Base-by-base conservation (phyloP, 345 rosid genomes). In the Corymbia maculata region DNA sequence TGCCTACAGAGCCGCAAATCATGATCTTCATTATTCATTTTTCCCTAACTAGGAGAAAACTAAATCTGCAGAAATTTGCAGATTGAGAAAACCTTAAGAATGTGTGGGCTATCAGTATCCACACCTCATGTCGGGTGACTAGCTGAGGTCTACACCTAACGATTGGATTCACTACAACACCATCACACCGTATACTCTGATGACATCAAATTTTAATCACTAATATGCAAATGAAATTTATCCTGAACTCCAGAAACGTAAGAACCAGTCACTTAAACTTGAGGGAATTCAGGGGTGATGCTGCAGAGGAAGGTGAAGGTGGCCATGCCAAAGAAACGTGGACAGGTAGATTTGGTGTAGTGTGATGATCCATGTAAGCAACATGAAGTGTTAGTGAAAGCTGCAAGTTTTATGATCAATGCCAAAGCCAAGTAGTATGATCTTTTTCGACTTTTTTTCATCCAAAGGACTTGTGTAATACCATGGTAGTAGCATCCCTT, bases 1-100 rank as follows among this genome's bases (percentile, higher is more conserved):
- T 19, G 26, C 47, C 1, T 4, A 0, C 4, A 36, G 0, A 70
- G 26, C 49, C 9, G 26, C 49, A 42, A 75, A 2, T 75, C 49
- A 75, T 6, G 4, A 22, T 14, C 26, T 6, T 5, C 14, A 0
- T 75, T 36, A 32, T 70, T 70, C 47, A 36, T 32, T 70, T 32
- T 55, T 70, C 59, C 28, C 5, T 21, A 55, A 21, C 26, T 21
- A 55, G 26, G 26, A 21, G 61, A 21, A 55, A 26, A 59, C 66
- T 59, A 59, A 59, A 59, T 13, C n/a, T 59, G n/a, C n/a, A 26
- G n/a, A 59, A 11, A n/a, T n/a, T n/a, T n/a, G 6, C 30, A 5
- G n/a, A 24, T 26, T 6, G 13, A 24, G n/a, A 59, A 59, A 26
- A 59, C n/a, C 66, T 24, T 59, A 26, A 24, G 66, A 24, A n/a